Percentiles rank a stretch among this genome's conserved stretches.
phyloP scores from a whole-genome alignment of 2,329 filamentous ascomycete genomes.

The Phialophora macrospora region DNA sequence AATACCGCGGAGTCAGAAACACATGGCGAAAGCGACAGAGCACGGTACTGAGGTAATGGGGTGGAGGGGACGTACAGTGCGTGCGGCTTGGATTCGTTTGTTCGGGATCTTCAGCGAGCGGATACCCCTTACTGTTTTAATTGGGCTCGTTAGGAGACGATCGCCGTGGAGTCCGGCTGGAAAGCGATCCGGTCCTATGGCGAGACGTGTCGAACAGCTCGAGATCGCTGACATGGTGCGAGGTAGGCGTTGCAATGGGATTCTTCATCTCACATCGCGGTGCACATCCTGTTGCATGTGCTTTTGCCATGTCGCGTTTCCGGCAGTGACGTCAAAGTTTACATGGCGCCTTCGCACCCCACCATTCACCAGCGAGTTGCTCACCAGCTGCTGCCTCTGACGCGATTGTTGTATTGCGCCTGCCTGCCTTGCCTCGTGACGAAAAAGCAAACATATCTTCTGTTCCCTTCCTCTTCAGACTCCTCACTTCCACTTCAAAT shows the following conservation, averaged over 20 bases:
- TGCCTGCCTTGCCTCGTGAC: conserved; percentile 10
- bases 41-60: conserved; percentile 21
- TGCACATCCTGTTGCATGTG: neutral
- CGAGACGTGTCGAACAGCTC: neutral
- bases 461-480: neutral
- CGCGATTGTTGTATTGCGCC: conserved; percentile 4
- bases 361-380: conserved; percentile 6
- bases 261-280: neutral
- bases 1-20: neutral
- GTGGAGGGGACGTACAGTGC: conserved; percentile 17
- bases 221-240: neutral
- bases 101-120: conserved; percentile 17
- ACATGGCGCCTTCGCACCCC: conserved; percentile 4
- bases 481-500: conserved; percentile 1
- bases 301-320: neutral
- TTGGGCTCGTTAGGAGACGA: conserved; percentile 6
- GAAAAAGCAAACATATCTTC: conserved; percentile 6
- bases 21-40: conserved; percentile 1
- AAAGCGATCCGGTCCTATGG: neutral
- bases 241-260: neutral
- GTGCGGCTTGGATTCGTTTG: conserved; percentile 3
- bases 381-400: neutral
- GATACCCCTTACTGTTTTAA: conserved; percentile 22
- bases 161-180: neutral
- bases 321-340: conserved; percentile 10